Evolutionary conservation across 2,329 filamentous ascomycete species (phyloP).

Genomic region (Phialophora chinensis): DNA sequence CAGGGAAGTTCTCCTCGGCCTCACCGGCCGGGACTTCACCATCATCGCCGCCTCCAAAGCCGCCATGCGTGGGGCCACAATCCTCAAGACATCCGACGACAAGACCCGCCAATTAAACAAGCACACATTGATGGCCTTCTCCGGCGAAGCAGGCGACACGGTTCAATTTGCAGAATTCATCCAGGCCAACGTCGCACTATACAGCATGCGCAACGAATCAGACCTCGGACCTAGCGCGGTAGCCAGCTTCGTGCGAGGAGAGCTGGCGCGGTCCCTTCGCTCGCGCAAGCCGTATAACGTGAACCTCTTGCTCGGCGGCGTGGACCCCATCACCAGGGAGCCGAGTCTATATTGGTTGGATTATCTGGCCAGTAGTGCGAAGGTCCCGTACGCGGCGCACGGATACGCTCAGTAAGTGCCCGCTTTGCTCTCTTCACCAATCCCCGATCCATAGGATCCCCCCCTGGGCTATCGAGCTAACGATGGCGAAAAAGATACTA

Average conservation of each 20-base stretch:
- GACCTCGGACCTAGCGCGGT: constrained; percentile 89
- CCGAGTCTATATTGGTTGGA: constrained; percentile 96
- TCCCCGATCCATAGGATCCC: background rate
- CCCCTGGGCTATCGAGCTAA: background rate
- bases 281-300: constrained; percentile 95
- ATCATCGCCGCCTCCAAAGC: constrained; percentile 97
- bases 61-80: constrained; percentile 94
- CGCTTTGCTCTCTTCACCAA: background rate
- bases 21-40: constrained; percentile 99
- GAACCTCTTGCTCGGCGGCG: constrained; percentile 91
- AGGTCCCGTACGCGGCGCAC: constrained; percentile 93
- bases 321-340: constrained; percentile 89
- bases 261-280: constrained; percentile 87
- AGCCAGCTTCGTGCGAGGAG: constrained; percentile 89
- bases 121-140: constrained; percentile 93
- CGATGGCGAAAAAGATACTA: constrained; percentile 69
- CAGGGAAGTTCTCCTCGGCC: constrained; percentile 97
- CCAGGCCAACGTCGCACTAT: constrained; percentile 96
- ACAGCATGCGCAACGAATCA: constrained; percentile 96
- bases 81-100: constrained; percentile 94
- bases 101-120: constrained; percentile 94
- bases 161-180: constrained; percentile 99
- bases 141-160: constrained; percentile 94
- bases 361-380: constrained; percentile 87
- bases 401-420: constrained; percentile 88